A percentile compares a stretch with the other conserved stretches of the same genome.
Evolutionary conservation across 2,329 filamentous ascomycete genomes (phyloP).

Genomic region (Malbranchea cinnamomea): DNA sequence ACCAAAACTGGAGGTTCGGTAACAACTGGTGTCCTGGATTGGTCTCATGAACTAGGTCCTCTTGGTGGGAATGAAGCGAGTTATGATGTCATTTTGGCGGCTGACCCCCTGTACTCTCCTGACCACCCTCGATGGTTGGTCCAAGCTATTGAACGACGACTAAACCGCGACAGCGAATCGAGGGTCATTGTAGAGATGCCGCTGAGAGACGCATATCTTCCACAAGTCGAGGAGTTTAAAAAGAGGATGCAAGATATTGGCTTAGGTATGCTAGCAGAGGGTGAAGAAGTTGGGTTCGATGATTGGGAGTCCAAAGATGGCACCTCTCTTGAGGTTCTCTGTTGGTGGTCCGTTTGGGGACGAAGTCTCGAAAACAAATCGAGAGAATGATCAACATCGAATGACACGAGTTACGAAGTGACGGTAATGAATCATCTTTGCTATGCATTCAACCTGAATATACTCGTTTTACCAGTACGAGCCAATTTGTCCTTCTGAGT

Average conservation of each 20-base stretch:
- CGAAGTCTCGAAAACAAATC: constrained; percentile 15
- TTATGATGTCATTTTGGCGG: constrained; percentile 58
- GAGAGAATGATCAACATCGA: not conserved
- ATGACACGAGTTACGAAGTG: not conserved
- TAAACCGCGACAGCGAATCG: constrained; percentile 42
- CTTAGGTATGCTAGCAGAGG: constrained; percentile 37
- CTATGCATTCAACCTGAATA: too few relatives aligned
- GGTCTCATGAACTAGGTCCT: constrained; percentile 33
- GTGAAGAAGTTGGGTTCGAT: constrained; percentile 31
- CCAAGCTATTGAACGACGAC: constrained; percentile 52
- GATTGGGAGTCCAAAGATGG: constrained; percentile 33
- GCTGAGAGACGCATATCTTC: constrained; percentile 51
- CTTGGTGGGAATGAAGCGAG: constrained; percentile 16
- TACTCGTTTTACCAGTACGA: too few relatives aligned
- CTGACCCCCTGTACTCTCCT: constrained; percentile 77
- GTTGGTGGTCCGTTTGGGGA: constrained; percentile 35
- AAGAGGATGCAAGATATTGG: constrained; percentile 42
- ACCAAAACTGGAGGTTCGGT: constrained; percentile 40
- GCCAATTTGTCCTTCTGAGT: too few relatives aligned
- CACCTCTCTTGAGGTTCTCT: constrained; percentile 26
- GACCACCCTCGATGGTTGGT: constrained; percentile 64
- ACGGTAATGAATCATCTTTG: too few relatives aligned
- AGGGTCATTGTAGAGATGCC: constrained; percentile 70
- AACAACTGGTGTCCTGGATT: constrained; percentile 55
- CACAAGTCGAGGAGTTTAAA: constrained; percentile 49